Base-by-base conservation (phyloP, 1,284 basidiomycete genomes). In the Apiotrichum veenhuisii region DNA sequence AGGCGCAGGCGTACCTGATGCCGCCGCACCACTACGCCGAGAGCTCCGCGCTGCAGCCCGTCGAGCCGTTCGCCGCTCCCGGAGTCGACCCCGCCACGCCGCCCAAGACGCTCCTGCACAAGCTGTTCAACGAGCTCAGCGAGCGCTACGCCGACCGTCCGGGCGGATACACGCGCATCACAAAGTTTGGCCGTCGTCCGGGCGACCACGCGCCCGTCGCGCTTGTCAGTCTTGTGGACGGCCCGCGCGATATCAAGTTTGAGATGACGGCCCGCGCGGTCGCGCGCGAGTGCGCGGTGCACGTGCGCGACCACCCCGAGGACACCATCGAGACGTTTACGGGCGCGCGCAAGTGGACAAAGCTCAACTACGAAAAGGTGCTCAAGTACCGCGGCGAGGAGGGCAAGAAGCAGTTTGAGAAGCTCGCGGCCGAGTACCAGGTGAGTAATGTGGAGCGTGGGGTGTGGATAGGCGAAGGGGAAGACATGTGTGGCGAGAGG, bases 141-240 rank as follows among this genome's bases (percentile, higher is more conserved):
- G 73, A 84, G 63, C 87, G 96, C 44, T 99, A 98, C 77, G 82
- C 84, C 1, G 72, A 82, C 22, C 84, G 96, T 7, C 87, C 87
- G 5, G 96, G 96, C 12, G 96, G 96, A 9, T 99, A 98, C 80
- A 98, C 96, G 9, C 86, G 96, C 26, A 87, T 98, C 62, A 87
- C 92, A 74, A 90, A 88, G 71, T 89, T 86, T 64, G 96, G 95
- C 40, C 84, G 88, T 73, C 84, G 95, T 20, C 82, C 80, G 55
- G 93, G 94, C 25, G 96, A 99, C 80, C 90, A 96, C 72, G 96
- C 96, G 30, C 91, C 92, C 1, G 83, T 87, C 62, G 95, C 95
- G 4, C 84, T 99, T 57, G 78, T 99, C 43, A 90, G 96, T 76
- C 81, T 99, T 8, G 95, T 98, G 33, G 96, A 98, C 79, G 89